These are phyloP conservation scores for Filobasidium wieringae DNA, from an alignment of 768 basidiomycete genomes.

Conservation along the genomic window DNA sequence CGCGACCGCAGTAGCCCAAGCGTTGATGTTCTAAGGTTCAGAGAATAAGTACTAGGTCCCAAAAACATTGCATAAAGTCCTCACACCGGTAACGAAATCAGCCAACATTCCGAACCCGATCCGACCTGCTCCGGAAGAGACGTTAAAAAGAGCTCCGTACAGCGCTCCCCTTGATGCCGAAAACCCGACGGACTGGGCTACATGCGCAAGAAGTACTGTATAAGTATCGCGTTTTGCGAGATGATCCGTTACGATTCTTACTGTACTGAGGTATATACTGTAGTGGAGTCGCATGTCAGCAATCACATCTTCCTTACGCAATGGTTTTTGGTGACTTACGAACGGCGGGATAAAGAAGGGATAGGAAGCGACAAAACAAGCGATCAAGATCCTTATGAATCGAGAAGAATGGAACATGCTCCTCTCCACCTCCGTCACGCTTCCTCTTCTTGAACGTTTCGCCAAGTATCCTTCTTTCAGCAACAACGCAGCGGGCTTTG, in stretches of 20 bases:
- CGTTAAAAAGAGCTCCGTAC: constrained; percentile 6
- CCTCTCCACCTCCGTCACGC: not conserved
- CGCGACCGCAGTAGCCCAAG: constrained; percentile 1
- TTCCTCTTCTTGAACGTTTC: not conserved
- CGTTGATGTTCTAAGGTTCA: not conserved
- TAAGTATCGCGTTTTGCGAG: not conserved
- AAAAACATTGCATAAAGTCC: not conserved
- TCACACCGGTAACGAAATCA: constrained; percentile 4
- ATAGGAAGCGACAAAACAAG: constrained; percentile 8
- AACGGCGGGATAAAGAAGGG: constrained; percentile 12
- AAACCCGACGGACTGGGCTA: constrained; percentile 7
- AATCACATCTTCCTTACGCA: not conserved
- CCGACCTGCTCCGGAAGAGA: constrained; percentile 5
- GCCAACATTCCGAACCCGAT: constrained; percentile 5
- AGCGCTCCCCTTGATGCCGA: not conserved
- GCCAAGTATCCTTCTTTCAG: not conserved
- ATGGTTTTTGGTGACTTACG: not conserved
- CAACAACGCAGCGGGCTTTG: constrained; percentile 3
- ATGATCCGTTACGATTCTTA: not conserved
- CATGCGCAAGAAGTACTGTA: not conserved
- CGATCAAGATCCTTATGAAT: not conserved
- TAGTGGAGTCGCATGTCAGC: not conserved
- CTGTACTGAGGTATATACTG: constrained; percentile 10
- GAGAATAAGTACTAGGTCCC: not conserved
- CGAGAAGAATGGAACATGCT: constrained; percentile 1